Evolutionary conservation across 148 eudicot species (phyloP).

Genomic region (Vaccinium darrowii): DNA sequence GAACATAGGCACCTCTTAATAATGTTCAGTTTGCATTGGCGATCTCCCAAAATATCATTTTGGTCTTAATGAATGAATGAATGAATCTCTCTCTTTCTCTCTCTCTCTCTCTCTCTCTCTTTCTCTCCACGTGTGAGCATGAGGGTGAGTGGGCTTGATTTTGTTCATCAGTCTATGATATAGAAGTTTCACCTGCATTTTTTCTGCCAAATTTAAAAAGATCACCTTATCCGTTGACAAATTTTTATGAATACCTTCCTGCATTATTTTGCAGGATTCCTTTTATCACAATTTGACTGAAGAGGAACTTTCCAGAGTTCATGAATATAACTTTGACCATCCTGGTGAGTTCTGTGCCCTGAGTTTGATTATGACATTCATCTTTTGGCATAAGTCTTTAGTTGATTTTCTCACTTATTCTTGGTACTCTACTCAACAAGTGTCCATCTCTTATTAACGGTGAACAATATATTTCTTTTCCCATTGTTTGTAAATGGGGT

Average conservation of each 20-base stretch:
- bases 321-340: constrained; percentile 95
- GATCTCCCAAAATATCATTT: background rate
- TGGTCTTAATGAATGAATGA: background rate
- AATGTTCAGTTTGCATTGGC: background rate
- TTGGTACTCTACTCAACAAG: background rate
- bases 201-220: background rate
- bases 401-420: background rate
- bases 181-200: background rate
- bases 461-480: background rate
- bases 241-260: constrained; percentile 5
- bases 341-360: constrained; percentile 63
- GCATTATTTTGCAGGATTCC: constrained; percentile 68
- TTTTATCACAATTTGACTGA: constrained; percentile 76
- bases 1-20: background rate
- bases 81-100: background rate
- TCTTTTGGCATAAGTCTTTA: background rate
- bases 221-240: background rate
- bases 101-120: background rate
- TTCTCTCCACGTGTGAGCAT: background rate
- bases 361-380: background rate
- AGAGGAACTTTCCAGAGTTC: constrained; percentile 79
- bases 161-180: background rate
- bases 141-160: background rate
- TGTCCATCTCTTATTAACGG: background rate
- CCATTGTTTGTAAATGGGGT: background rate